Base-by-base conservation (phyloP, 2,329 filamentous ascomycete species). In the Penicillium fuscoglaucum region DNA sequence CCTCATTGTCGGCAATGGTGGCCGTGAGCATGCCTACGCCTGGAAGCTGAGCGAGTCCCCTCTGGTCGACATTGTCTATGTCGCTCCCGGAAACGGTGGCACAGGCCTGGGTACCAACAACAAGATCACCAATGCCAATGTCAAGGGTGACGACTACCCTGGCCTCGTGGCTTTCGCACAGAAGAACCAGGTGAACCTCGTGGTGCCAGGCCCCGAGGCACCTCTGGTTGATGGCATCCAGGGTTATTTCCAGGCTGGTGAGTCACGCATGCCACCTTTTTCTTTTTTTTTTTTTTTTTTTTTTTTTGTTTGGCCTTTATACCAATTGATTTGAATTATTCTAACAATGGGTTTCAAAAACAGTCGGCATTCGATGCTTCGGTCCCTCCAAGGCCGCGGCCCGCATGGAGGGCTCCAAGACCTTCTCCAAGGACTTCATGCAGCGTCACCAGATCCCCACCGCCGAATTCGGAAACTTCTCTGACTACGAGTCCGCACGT, bases 371-470 rank as follows among this genome's bases (percentile, higher is more conserved):
- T 72, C 84, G 85, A 67, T 89, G 87, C 76, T 98, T 97, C 71
- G 95, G 93, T 2, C 95, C 95, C 6, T 90, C 87, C 57, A 87
- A 90, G 77, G 86, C 86, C 49, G 93, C 95, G 24, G 93, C 95
- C 19, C 84, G 85, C 45, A 91, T 99, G 84, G 95, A 99, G 78
- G 95, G 95, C 60, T 96, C 90, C 79, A 99, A 99, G 82, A 90
- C 93, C 12, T 98, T 96, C 76, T 92, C 90, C 61, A 99, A 99
- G 75, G 93, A 98, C 76, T 98, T 98, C 73, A 99, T 98, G 95
- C 88, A 90, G 76, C 87, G 88, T 65, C 87, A 96, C 78, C 84
- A 84, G 69, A 96, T 99, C 68, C 93, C 93, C 39, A 98, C 95
- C 1, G 95, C 95, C 17, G 86, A 85, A 40, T 98, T 96, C 79